Base-by-base conservation (phyloP, 805 yeast species). In the Cyberlindnera xishuangbannaensis region DNA sequence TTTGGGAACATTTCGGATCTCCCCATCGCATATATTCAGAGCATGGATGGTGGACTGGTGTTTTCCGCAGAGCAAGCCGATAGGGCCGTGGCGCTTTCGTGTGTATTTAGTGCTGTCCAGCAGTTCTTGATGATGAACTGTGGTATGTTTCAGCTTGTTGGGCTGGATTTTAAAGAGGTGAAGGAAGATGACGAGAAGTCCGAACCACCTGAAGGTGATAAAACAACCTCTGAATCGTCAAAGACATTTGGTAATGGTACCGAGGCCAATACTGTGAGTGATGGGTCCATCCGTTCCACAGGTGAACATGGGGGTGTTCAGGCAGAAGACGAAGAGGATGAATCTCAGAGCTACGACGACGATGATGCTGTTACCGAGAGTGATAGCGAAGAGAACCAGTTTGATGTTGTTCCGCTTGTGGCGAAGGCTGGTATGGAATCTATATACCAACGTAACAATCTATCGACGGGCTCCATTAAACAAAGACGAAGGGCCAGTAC, bases 61-160 rank as follows among this genome's bases (percentile, higher is more conserved):
- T 69, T 71, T 41, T 48, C 63, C 1, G 18, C 45, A 2, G 52
- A 40, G 3, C 63, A 68, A 33, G 73, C 69, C 14, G 51, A 61
- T 32, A 60, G 56, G 40, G 78, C 76, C 6, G 73, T 71, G 22
- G 75, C 76, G 4, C 65, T 69, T 43, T 66, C 71, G 8, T 28
- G 36, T 63, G 69, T 53, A 61, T 69, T 30, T 65, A 65, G 41
- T 48, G 62, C 21, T 67, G 73, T 12, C 43, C 66, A 2, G 85
- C 81, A 54, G 24, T 65, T 83, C 28, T 57, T 71, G 48, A 76
- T 82, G 58, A 84, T 85, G 69, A 80, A 83, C 48, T 58, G 81
- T 28, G 95, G 96, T 2, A 71, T 83, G 33, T 80, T 78, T 58
- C 67, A 76, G 40, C 57, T 87, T 33, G 65, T 86, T 12, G 81